Evolutionary conservation across 768 basidiomycete genomes (phyloP).

Genomic region (Macrolepiota dolichaula): DNA sequence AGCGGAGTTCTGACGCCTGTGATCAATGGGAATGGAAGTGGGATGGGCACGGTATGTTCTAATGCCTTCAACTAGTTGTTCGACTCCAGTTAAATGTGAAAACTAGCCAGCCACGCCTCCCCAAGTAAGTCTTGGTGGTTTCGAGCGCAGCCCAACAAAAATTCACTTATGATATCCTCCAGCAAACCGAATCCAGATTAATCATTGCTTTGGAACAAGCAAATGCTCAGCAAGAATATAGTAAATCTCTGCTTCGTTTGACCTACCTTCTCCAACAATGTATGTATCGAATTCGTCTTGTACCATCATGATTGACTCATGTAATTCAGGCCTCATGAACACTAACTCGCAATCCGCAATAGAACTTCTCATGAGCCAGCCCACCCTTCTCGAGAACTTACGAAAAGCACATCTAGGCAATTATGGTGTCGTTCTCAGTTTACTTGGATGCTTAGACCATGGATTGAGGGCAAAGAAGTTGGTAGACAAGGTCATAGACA

Average conservation of each 20-base stretch:
- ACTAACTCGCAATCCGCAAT: slow-evolving; percentile 77
- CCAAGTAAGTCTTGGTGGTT: slow-evolving; percentile 2
- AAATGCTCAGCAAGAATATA: slow-evolving; percentile 76
- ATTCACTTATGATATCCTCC: slow-evolving; percentile 10
- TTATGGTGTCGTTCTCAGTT: slow-evolving; percentile 86
- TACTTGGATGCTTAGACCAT: slow-evolving; percentile 89
- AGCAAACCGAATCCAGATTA: slow-evolving; percentile 57
- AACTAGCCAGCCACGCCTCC: slow-evolving; percentile 4
- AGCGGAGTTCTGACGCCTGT: neutral
- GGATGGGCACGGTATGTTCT: slow-evolving; percentile 12
- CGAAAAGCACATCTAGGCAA: slow-evolving; percentile 91
- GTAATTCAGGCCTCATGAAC: slow-evolving; percentile 52
- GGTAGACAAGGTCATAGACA: slow-evolving; percentile 88
- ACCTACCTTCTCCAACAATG: slow-evolving; percentile 82
- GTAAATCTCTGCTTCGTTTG: slow-evolving; percentile 68
- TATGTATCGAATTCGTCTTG: slow-evolving; percentile 25
- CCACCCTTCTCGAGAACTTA: slow-evolving; percentile 77
- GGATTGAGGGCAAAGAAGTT: slow-evolving; percentile 84
- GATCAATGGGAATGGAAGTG: slow-evolving; percentile 7
- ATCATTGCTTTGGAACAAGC: slow-evolving; percentile 69
- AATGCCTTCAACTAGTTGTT: neutral
- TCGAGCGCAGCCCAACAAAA: neutral
- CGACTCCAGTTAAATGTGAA: neutral
- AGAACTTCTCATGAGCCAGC: slow-evolving; percentile 77
- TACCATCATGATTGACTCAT: neutral